These are phyloP conservation scores for Castanea mollissima DNA, from an alignment of 306 rosid genomes.

Conservation along the genomic window DNA sequence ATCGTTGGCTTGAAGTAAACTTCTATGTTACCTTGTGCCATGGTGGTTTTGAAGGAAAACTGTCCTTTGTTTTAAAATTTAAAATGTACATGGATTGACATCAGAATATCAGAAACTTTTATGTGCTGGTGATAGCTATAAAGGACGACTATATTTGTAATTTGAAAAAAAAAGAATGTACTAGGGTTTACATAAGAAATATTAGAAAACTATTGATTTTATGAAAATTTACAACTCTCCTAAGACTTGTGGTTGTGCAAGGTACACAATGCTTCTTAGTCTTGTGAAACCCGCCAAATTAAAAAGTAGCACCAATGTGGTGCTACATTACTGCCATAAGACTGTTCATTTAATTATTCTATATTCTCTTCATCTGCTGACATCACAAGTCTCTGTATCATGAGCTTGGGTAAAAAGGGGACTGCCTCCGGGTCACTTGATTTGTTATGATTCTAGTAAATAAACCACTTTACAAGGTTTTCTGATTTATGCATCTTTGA, in stretches of 20 bases:
- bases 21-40: conserved; percentile 17
- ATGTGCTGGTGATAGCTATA: not conserved
- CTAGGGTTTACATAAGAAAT: not conserved
- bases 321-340: not conserved
- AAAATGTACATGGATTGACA: not conserved
- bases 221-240: not conserved
- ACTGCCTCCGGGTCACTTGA: no score
- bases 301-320: not conserved
- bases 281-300: not conserved
- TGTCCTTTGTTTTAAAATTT: not conserved
- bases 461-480: not conserved
- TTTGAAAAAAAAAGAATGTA: not conserved
- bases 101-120: not conserved
- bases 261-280: not conserved
- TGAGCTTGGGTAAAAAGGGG: no score
- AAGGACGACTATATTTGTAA: not conserved
- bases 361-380: not conserved
- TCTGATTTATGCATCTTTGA: not conserved
- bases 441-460: not conserved
- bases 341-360: not conserved
- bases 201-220: not conserved
- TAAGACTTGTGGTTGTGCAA: not conserved
- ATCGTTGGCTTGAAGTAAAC: conserved; percentile 30
- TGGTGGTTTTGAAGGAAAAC: conserved; percentile 22
- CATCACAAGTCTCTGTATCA: not conserved